Evolutionary conservation across 2,329 filamentous ascomycete genomes (phyloP), one percentile per base, ranked within the genome.

Genomic region (Fusarium praegraminearum): DNA sequence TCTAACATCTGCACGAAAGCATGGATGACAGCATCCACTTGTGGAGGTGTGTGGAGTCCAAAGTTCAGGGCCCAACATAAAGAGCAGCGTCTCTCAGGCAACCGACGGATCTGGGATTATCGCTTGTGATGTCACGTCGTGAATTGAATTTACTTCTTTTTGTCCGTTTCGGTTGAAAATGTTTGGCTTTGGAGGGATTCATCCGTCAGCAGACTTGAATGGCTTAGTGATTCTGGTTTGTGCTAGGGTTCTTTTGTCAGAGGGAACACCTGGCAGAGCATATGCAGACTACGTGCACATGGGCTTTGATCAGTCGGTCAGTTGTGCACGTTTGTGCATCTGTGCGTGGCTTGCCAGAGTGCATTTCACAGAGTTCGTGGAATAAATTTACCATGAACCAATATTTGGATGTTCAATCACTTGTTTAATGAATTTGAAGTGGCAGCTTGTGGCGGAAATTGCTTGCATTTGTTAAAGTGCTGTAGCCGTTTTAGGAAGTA

Each of bases 11-110:
- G 36, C 63, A 43, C 11, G 47, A 18, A 51, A 60, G 13, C 32
- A 20, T 38, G 13, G 26, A 20, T 38, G 26, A 11, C 32, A 35
- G 59, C 16, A 36, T 16, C 46, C 62, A 60, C 55, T 24, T 50
- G 54, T 68, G 57, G 33, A 43, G 24, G 26, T 13, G 26, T 30
- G 57, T 70, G 69, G 71, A 36, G 55, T 46, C n/a, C 12, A 46
- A 40, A 57, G 62, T 46, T 66, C 53, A 66, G 52, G 61, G 49
- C 43, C 53, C 56, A 51, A 41, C 62, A 40, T 15, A 22, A 45
- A 70, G 51, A 58, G 53, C 41, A 47, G 53, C 51, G 67, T 70
- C 67, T 64, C 67, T 70, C 57, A 44, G 49, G 67, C 67, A 70
- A 70, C 67, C 57, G 49, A 57, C 54, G 35, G 32, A 59, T 32